Evolutionary conservation across 768 basidiomycete genomes (phyloP).

Genomic region (Russula dissimulans): DNA sequence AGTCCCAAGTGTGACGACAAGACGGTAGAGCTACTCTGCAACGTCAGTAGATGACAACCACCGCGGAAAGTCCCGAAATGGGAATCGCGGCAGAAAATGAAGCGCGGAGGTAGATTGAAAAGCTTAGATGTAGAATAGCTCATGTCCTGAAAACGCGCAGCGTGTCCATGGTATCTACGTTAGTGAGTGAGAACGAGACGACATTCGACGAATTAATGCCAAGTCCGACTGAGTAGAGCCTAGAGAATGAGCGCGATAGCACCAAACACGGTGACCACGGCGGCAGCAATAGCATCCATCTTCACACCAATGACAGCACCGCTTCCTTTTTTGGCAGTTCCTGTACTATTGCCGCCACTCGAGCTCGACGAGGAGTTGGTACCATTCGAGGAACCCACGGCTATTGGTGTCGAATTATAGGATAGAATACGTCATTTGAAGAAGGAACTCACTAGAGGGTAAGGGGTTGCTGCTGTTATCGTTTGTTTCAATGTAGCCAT

Average conservation of each 20-base stretch:
- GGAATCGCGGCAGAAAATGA: background rate
- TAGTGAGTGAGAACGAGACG: background rate
- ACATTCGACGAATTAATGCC: background rate
- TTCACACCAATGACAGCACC: background rate
- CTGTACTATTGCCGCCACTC: background rate
- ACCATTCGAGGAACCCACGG: no score
- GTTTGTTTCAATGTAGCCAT: conserved; percentile 80
- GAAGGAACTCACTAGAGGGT: conserved; percentile 16
- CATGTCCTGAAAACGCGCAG: background rate
- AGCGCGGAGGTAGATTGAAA: background rate
- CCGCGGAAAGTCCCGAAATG: no score
- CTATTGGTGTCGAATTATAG: background rate
- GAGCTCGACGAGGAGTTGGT: background rate
- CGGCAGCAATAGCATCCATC: background rate
- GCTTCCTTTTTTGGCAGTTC: background rate
- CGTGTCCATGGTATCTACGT: conserved; percentile 4
- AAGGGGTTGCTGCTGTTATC: conserved; percentile 58
- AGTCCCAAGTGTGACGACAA: background rate
- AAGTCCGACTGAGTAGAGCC: background rate
- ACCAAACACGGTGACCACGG: background rate
- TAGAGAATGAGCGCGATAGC: background rate
- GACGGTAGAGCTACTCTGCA: no score
- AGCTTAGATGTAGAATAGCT: background rate
- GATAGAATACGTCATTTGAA: background rate
- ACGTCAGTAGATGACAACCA: no score